phyloP scores from a whole-genome alignment of 257 asterid genomes.

The Solanum pinnatisectum region DNA sequence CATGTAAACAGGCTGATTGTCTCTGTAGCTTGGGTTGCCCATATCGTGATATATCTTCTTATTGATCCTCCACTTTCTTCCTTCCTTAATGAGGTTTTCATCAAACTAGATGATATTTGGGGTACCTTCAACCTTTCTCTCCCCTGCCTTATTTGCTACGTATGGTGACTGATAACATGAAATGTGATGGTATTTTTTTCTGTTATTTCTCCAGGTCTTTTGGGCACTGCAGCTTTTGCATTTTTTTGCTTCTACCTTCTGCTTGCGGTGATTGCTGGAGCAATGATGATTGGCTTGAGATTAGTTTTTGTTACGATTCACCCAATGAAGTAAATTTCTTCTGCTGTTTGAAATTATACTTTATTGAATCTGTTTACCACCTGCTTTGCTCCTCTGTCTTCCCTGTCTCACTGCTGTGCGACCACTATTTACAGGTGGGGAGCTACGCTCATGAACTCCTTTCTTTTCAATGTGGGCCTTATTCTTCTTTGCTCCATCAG shows the following conservation, averaged over 20 bases:
- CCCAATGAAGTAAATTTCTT: constrained; percentile 79
- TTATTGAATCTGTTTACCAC: background rate
- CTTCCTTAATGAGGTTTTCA: constrained; percentile 82
- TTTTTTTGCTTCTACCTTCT: constrained; percentile 98
- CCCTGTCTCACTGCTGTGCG: background rate
- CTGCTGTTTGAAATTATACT: background rate
- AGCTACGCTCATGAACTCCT: constrained; percentile 88
- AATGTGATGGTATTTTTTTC: background rate
- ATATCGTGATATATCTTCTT: constrained; percentile 83
- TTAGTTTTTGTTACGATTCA: constrained; percentile 88
- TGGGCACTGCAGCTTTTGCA: constrained; percentile 97
- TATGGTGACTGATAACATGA: constrained; percentile 1
- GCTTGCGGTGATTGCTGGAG: constrained; percentile 96
- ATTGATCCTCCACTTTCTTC: constrained; percentile 88
- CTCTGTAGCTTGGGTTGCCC: constrained; percentile 93
- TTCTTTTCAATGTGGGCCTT: constrained; percentile 85
- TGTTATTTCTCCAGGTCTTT: constrained; percentile 60
- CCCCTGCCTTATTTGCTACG: background rate
- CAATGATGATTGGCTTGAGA: constrained; percentile 95
- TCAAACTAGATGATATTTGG: constrained; percentile 88
- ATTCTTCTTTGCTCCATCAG: constrained; percentile 93
- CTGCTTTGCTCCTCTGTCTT: background rate
- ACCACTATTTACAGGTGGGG: constrained; percentile 60
- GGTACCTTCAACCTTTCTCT: constrained; percentile 34
- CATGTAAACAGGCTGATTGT: constrained; percentile 67